These are phyloP conservation scores for Dactylonectria estremocensis DNA, from an alignment of 2,329 filamentous ascomycete species.

Conservation along the genomic window DNA sequence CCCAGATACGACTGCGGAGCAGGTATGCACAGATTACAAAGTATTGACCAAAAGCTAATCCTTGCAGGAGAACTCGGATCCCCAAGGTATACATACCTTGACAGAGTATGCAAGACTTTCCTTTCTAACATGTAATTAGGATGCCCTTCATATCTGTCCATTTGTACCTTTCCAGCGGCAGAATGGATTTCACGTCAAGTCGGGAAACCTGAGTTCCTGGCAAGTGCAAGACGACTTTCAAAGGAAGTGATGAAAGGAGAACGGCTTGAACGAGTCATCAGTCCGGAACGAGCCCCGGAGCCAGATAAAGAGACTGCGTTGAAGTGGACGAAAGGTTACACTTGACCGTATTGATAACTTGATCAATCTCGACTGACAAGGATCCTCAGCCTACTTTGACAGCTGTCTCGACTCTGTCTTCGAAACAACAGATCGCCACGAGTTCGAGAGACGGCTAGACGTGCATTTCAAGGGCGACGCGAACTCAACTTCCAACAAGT, in stretches of 20 bases:
- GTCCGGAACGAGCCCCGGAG: background rate
- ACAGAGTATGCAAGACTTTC: background rate
- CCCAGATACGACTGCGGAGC: background rate
- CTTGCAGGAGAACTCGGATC: background rate
- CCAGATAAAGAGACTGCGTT: constrained; percentile 7
- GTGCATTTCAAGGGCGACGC: constrained; percentile 5
- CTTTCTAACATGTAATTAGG: background rate
- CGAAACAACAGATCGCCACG: background rate
- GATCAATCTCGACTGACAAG: background rate
- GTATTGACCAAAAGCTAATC: background rate
- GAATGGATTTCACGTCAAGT: constrained; percentile 18
- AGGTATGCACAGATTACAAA: background rate
- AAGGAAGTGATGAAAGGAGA: constrained; percentile 15
- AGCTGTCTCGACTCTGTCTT: constrained; percentile 11
- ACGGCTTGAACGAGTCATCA: background rate
- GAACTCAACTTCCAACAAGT: background rate
- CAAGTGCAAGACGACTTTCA: constrained; percentile 3
- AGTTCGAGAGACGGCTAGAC: background rate
- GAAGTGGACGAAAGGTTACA: constrained; percentile 6
- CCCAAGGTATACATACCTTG: background rate
- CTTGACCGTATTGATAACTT: background rate
- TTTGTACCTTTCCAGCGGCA: constrained; percentile 11
- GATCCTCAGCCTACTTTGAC: background rate
- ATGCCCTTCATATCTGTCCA: constrained; percentile 18
- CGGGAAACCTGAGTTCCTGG: background rate